Base-by-base conservation (phyloP, 768 basidiomycete species). In the Suillus occidentalis region DNA sequence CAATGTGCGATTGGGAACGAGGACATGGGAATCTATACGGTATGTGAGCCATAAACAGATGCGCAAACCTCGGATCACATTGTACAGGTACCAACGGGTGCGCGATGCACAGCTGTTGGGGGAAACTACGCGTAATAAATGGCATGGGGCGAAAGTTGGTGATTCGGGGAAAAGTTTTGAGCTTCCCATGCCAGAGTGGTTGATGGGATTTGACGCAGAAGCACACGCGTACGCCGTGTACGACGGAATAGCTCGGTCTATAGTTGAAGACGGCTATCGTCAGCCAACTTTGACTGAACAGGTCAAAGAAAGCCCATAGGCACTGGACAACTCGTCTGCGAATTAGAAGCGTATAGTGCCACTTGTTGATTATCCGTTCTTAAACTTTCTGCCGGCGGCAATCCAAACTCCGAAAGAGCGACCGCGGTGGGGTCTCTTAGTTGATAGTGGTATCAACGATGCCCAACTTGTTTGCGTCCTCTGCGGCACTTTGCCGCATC, bases 131-230 rank as follows among this genome's bases (percentile, higher is more conserved):
- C 72, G 71, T 22, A 65, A 71, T 47, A 65, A 67, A 53, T 74
- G 72, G 73, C 70, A 74, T 62, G 50, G 63, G 16, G 65, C 68
- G 60, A 64, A 72, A 62, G 62, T 45, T 31, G 69, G 65, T 16
- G 69, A 70, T 57, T 40, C 63, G 14, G 62, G 55, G 2, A 50
- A 62, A 37, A 66, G 63, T 31, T 62, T 72, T 16, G 67, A 65
- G 28, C 50, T 69, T 28, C 72, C 73, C 9, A 64, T 68, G 49
- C 72, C 68, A n/a, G 74, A 72, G 63, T 76, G 71, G 73, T 61
- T 78, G 62, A 64, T 71, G 45, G 68, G 67, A 18, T 68, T 69
- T 49, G 78, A 75, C 49, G 72, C 71, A 12, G 73, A 72, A 52
- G 71, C 65, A 65, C 69, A 75, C n/a, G 67, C 73, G 5, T 68